Conservation (phyloP, 352 stramenopile species). For the Saprolegnia parasitica region DNA sequence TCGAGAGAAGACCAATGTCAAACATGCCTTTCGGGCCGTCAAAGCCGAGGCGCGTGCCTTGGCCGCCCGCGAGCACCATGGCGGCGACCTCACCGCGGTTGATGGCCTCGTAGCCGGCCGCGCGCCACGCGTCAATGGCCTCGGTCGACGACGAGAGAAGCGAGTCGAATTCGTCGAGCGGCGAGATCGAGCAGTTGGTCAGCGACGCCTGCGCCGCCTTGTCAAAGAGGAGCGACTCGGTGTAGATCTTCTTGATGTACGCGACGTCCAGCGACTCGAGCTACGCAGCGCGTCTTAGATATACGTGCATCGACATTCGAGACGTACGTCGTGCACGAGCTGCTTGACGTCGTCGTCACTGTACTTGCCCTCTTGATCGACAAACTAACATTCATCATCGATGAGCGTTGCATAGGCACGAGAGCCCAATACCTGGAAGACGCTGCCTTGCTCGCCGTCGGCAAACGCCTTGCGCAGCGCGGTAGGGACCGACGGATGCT, state of each 20-base stretch:
- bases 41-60: conserved; percentile 96
- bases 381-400: conserved; percentile 19
- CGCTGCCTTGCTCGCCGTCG: conserved; percentile 14
- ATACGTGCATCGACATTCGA: too few relatives aligned
- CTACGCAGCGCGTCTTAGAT: conserved; percentile 32
- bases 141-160: conserved; percentile 46
- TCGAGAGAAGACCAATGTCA: conserved; percentile 87
- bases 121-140: conserved; percentile 48
- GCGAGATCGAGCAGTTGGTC: conserved; percentile 44
- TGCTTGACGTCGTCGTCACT: conserved; percentile 18
- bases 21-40: conserved; percentile 94
- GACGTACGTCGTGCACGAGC: conserved; percentile 21
- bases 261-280: conserved; percentile 62
- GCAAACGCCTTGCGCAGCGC: conserved; percentile 7
- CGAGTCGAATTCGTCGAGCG: conserved; percentile 60
- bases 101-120: conserved; percentile 79
- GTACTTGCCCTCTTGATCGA: conserved; percentile 21
- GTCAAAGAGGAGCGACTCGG: conserved; percentile 25
- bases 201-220: conserved; percentile 22
- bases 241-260: conserved; percentile 56
- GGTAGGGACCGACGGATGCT: conserved; percentile 17
- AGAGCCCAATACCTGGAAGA: conserved; percentile 14
- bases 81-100: conserved; percentile 84
- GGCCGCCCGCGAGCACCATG: conserved; percentile 91
- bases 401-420: neutral